Evolutionary conservation across 2,329 filamentous ascomycete species (phyloP), one percentile per base, ranked within the genome.

Genomic region (Albifimbria verrucaria): DNA sequence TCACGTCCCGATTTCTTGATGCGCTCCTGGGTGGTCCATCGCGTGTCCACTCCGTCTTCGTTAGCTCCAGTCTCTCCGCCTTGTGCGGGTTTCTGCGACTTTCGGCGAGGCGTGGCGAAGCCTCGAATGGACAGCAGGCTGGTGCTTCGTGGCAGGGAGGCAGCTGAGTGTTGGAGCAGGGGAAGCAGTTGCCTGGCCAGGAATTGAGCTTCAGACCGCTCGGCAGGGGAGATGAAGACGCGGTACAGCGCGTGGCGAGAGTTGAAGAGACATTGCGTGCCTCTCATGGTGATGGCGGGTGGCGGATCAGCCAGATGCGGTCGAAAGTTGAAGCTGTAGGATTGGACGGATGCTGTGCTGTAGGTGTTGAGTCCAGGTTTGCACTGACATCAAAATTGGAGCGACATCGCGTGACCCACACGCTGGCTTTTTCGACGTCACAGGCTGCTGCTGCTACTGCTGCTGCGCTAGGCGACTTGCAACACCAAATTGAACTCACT

Each of bases 171-270:
- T n/a, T n/a, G n/a, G 18, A 23, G 28, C 47, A 12, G 50, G 28
- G 32, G 45, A 22, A 23, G 52, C 18, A 24, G 53, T 28, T 54
- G 52, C 50, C 39, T 53, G 50, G 49, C 47, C 32, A 59, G 50
- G 45, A 68, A 51, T 20, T 57, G 49, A 41, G 57, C 50, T 55
- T 65, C 62, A 45, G 57, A 57, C 42, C 55, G 62, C 51, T 69
- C 64, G 57, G 64, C 60, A 49, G 69, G 69, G 46, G 68, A 66
- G 58, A 80, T 57, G 58, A 81, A 78, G 47, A 79, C 73, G 50
- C 72, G 68, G 45, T 74, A 71, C 5, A 82, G 72, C 55, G 77
- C 76, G 32, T 68, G 60, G n/a, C 73, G 71, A 49, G 76, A 71
- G 57, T 71, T 75, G 63, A 73, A 74, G 42, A 77, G 58, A 55